Percentiles rank a stretch among this genome's conserved stretches.
Evolutionary conservation across 1,284 basidiomycete genomes (phyloP).

Genomic region (Neotropicomus parvogracilis): DNA sequence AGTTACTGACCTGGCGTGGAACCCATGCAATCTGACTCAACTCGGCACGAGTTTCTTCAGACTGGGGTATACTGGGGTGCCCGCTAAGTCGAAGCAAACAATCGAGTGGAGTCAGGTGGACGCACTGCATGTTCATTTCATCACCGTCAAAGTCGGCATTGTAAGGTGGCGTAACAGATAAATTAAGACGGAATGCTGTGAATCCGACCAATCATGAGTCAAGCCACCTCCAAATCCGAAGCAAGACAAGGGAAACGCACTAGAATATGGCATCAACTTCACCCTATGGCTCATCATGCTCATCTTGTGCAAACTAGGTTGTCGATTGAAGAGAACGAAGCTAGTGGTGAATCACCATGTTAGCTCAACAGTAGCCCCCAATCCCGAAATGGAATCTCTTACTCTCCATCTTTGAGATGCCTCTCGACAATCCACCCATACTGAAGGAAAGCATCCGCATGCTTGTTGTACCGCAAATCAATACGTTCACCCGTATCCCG

Average conservation of each 20-base stretch:
- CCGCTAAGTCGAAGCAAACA: constrained; percentile 5
- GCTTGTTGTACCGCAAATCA: constrained; percentile 94
- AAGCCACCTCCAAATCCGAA: not conserved
- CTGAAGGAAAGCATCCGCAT: constrained; percentile 96
- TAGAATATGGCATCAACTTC: constrained; percentile 97
- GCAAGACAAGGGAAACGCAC: constrained; percentile 46
- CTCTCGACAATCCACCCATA: constrained; percentile 99
- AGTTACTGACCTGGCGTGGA: constrained; percentile 73
- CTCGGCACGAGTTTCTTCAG: constrained; percentile 98
- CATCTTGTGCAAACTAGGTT: constrained; percentile 99
- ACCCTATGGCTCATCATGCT: constrained; percentile 99
- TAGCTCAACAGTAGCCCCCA: not conserved
- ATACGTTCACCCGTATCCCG: constrained; percentile 98
- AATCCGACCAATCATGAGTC: constrained; percentile 32
- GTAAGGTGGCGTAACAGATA: constrained; percentile 91
- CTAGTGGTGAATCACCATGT: constrained; percentile 37
- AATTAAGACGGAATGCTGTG: constrained; percentile 90
- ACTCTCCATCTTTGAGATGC: constrained; percentile 97
- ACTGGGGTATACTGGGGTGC: constrained; percentile 82
- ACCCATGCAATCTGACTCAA: constrained; percentile 99
- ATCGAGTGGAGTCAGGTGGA: constrained; percentile 19
- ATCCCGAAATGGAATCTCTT: constrained; percentile 36
- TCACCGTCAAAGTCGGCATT: constrained; percentile 99
- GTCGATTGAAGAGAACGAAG: constrained; percentile 96
- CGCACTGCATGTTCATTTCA: constrained; percentile 99